Percentiles rank a stretch among this genome's conserved stretches.
phyloP scores from a whole-genome alignment of 352 stramenopile genomes.

The Phytophthora idaei region DNA sequence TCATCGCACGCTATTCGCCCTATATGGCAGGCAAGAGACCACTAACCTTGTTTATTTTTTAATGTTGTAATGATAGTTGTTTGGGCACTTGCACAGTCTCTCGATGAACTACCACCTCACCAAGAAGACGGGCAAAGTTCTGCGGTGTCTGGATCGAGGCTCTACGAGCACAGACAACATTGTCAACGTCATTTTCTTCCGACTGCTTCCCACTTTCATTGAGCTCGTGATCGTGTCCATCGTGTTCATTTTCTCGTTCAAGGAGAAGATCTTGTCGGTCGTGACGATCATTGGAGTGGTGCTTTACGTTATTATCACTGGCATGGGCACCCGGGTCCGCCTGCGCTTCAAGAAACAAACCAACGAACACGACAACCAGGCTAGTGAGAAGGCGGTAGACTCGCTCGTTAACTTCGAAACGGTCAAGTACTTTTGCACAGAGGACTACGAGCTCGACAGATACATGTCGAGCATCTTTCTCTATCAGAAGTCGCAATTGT shows the following conservation, averaged over 20 bases:
- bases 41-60: conserved; percentile 8
- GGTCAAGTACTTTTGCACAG: conserved; percentile 97
- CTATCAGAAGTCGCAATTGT: conserved; percentile 92
- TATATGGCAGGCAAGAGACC: background rate
- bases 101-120: conserved; percentile 97
- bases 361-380: conserved; percentile 96
- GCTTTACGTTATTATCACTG: conserved; percentile 93
- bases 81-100: conserved; percentile 94
- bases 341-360: conserved; percentile 93
- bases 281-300: conserved; percentile 92
- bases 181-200: conserved; percentile 97
- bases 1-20: background rate
- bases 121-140: conserved; percentile 97
- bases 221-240: conserved; percentile 95
- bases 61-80: conserved; percentile 56
- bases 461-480: conserved; percentile 82
- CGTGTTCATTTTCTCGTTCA: conserved; percentile 92
- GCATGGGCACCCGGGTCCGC: conserved; percentile 68
- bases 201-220: conserved; percentile 92
- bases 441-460: conserved; percentile 89
- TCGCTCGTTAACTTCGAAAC: conserved; percentile 98
- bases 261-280: conserved; percentile 88
- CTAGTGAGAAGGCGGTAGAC: conserved; percentile 95
- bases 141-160: conserved; percentile 90
- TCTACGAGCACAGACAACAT: conserved; percentile 90